Evolutionary conservation across 2,329 filamentous ascomycete genomes (phyloP), one percentile per base, ranked within the genome.

Genomic region (Ophiostoma montium): DNA sequence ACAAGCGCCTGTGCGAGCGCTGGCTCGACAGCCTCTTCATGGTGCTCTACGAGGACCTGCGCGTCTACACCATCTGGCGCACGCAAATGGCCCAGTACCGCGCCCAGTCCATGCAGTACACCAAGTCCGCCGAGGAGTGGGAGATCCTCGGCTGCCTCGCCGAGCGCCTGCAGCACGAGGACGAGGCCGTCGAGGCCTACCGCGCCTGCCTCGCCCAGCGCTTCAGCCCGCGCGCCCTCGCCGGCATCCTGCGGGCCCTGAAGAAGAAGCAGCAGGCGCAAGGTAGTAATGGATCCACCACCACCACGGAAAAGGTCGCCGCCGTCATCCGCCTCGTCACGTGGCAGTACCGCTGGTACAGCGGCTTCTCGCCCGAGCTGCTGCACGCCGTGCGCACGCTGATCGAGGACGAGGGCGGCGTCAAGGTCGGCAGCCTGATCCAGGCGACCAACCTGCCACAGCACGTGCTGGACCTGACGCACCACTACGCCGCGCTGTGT

Each of bases 301-400:
- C n/a, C n/a, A n/a, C n/a, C n/a, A n/a, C n/a, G n/a, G 84, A 88
- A 53, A 86, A 82, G 50, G 75, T 96, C 7, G 84, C 81, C 27
- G 82, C 86, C n/a, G 72, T 95, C 51, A 95, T 98, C 56, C 75
- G 88, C 47, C 71, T 98, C 38, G 86, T 96, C 32, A 92, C 90
- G 12, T 98, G 92, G 92, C 92, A 98, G 68, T 98, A 95, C 67
- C 76, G 92, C 57, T 98, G 92, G 92, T 98, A 98, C 69, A 95
- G 89, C 50, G 92, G 98, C 76, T 98, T 98, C 68, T 95, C 89
- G 16, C 92, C 92, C 1, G 82, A 89, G 55, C 75, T 98, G 39
- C 76, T 98, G 48, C 86, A 82, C 65, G 83, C 86, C 3, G 86
- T 96, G 60, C 82, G 92, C 54, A 88, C 86, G 56, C 72, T 98